A percentile compares a stretch with the other conserved stretches of the same genome.
Evolutionary conservation across 768 basidiomycete species (phyloP).

Genomic region (Leccinum aurantiacum): DNA sequence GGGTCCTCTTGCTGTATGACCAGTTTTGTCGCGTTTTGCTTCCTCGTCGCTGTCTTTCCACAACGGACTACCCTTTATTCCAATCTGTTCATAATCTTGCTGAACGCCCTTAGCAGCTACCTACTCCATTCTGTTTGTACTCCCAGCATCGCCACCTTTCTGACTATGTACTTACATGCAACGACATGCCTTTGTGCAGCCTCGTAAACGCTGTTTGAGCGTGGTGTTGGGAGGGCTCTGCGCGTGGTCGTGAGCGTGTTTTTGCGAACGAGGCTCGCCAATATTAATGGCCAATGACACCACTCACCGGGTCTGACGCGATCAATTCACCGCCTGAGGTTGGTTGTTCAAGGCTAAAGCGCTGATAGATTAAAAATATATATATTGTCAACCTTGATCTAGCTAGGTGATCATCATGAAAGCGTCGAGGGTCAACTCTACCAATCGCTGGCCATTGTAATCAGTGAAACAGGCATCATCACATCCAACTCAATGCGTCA

Average conservation of each 20-base stretch:
- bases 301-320: background rate
- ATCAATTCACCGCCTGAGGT: background rate
- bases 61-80: constrained; percentile 1
- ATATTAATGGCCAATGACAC: too few species aligned
- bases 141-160: background rate
- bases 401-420: background rate
- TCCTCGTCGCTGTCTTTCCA: constrained; percentile 9
- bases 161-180: background rate
- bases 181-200: background rate
- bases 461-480: background rate
- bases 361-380: too few species aligned
- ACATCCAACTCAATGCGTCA: background rate
- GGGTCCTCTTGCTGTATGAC: constrained; percentile 49
- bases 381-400: too few species aligned
- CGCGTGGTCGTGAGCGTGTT: background rate
- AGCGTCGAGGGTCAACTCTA: background rate
- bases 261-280: background rate
- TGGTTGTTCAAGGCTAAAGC: background rate
- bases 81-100: constrained; percentile 7
- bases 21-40: background rate
- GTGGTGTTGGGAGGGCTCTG: background rate
- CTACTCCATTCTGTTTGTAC: constrained; percentile 2
- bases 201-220: constrained; percentile 10
- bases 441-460: background rate
- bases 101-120: constrained; percentile 12